Percentiles rank a stretch among this genome's conserved stretches.
Evolutionary conservation across 495 filamentous ascomycete species (phyloP).

Genomic region (Patellaria atrata): DNA sequence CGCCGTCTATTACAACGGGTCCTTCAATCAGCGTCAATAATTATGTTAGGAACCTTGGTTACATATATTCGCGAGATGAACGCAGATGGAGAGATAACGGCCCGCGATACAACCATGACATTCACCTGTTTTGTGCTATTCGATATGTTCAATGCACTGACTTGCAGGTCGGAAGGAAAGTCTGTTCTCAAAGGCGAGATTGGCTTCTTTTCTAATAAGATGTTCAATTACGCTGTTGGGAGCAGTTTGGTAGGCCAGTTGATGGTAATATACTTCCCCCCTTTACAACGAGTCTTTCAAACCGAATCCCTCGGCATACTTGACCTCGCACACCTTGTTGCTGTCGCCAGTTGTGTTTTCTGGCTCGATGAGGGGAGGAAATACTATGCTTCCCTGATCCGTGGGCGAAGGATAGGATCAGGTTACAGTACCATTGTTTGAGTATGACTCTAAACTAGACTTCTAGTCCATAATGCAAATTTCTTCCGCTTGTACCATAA

Average conservation of each 20-base stretch:
- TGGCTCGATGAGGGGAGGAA: slow-evolving; percentile 90
- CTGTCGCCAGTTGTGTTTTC: slow-evolving; percentile 75
- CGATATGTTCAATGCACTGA: slow-evolving; percentile 96
- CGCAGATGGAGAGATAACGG: slow-evolving; percentile 62
- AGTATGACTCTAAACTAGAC: too few species aligned
- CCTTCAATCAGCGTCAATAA: slow-evolving; percentile 71
- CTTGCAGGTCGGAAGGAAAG: slow-evolving; percentile 84
- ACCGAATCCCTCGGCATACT: slow-evolving; percentile 66
- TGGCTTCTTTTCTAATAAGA: slow-evolving; percentile 63
- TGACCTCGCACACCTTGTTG: slow-evolving; percentile 58
- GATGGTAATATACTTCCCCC: slow-evolving; percentile 84
- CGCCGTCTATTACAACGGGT: slow-evolving; percentile 67
- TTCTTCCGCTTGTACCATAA: too few species aligned
- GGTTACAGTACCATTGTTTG: slow-evolving; percentile 35
- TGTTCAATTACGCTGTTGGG: slow-evolving; percentile 91
- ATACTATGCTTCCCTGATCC: slow-evolving; percentile 31
- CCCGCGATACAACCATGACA: slow-evolving; percentile 96
- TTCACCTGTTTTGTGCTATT: slow-evolving; percentile 98
- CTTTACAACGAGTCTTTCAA: slow-evolving; percentile 86
- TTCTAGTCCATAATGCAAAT: too few species aligned
- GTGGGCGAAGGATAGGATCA: slow-evolving; percentile 19
- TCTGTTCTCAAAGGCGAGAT: slow-evolving; percentile 78
- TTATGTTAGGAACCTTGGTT: slow-evolving; percentile 81
- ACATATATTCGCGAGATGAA: slow-evolving; percentile 86
- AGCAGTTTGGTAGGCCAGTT: slow-evolving; percentile 73